Conservation (phyloP, 129 eudicot genomes). For the Helianthus tuberosus region DNA sequence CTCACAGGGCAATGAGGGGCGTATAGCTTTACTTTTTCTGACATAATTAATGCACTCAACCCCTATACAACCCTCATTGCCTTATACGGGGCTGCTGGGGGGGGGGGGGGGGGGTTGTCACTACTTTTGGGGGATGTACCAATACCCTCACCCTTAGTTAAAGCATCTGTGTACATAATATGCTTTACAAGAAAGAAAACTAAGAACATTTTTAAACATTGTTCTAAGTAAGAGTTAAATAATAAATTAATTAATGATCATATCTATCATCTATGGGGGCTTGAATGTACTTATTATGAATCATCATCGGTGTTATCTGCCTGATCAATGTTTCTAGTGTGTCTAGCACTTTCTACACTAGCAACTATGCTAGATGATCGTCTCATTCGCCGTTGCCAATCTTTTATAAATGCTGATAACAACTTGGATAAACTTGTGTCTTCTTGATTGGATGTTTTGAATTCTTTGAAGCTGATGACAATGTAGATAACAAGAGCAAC, state of each 20-base stretch:
- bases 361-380: conserved; percentile 40
- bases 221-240: neutral
- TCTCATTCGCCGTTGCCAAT: conserved; percentile 20
- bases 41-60: too few relatives aligned
- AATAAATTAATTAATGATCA: conserved; percentile 5
- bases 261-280: neutral
- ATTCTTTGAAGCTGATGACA: conserved; percentile 7
- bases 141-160: too few relatives aligned
- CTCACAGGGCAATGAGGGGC: too few relatives aligned
- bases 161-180: neutral
- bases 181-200: conserved; percentile 5
- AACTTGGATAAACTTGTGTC: neutral
- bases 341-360: conserved; percentile 39
- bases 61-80: too few relatives aligned
- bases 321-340: conserved; percentile 20
- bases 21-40: too few relatives aligned
- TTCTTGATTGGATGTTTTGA: conserved; percentile 22
- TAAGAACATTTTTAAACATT: neutral
- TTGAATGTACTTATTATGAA: conserved; percentile 6
- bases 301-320: conserved; percentile 25
- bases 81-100: too few relatives aligned
- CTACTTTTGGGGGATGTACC: too few relatives aligned
- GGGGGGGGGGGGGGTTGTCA: too few relatives aligned
- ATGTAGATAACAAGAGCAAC: conserved; percentile 35
- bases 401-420: conserved; percentile 20